A percentile compares a stretch with the other conserved stretches of the same genome.
Evolutionary conservation across 306 rosid genomes (phyloP).

Genomic region (Quercus robur): DNA sequence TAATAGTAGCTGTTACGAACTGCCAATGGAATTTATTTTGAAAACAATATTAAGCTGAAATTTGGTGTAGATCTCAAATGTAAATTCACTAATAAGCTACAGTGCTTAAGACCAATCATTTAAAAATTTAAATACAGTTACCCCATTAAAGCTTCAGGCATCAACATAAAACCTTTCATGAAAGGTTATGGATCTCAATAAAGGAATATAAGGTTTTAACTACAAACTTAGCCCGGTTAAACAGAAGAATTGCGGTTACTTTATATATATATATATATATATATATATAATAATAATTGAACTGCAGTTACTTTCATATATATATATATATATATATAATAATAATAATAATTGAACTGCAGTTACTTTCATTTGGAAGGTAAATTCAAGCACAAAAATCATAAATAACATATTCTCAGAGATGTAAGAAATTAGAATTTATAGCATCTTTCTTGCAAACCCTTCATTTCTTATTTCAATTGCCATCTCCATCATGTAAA

Average conservation of each 20-base stretch:
- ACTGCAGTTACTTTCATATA: background rate
- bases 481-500: background rate
- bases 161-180: background rate
- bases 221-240: background rate
- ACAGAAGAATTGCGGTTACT: background rate
- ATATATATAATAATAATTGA: no score
- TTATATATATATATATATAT: no score
- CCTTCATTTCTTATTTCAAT: background rate
- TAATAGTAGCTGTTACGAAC: background rate
- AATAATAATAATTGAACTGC: background rate
- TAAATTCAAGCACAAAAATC: background rate
- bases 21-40: background rate
- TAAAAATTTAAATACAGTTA: background rate
- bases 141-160: background rate
- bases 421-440: background rate
- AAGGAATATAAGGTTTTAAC: background rate
- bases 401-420: background rate
- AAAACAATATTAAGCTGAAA: background rate
- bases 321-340: no score
- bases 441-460: background rate
- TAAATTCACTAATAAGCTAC: background rate
- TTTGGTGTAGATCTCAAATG: background rate
- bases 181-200: background rate
- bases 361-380: constrained; percentile 2
- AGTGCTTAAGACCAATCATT: background rate